Conservation (phyloP, 371 early-diverging fungal species). For the Nematocida sp. region DNA sequence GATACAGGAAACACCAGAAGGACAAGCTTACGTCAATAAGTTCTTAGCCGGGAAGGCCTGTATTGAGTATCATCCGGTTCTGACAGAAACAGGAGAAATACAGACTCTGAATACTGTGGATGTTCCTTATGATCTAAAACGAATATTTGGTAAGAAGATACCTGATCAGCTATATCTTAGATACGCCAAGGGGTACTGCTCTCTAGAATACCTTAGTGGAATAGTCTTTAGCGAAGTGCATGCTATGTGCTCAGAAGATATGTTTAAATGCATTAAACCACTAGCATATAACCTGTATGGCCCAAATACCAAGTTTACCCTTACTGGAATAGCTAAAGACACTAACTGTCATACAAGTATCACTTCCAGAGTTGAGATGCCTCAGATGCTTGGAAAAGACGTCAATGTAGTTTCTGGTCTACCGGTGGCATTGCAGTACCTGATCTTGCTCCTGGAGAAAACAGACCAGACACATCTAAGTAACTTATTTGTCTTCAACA, state of each 20-base stretch:
- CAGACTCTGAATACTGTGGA: slow-evolving; percentile 7
- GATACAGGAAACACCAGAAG: not conserved
- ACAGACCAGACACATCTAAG: not conserved
- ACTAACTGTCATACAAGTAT: not conserved
- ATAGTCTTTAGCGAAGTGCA: slow-evolving; percentile 3
- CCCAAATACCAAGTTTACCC: not conserved
- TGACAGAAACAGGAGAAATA: slow-evolving; percentile 53
- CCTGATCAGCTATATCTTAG: not conserved
- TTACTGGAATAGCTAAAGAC: not conserved
- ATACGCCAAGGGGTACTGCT: not conserved
- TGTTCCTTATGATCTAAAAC: slow-evolving; percentile 45
- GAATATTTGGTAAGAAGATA: slow-evolving; percentile 52
- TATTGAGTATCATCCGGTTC: slow-evolving; percentile 55
- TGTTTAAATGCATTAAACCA: not conserved
- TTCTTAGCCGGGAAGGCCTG: slow-evolving; percentile 28
- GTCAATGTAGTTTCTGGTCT: not conserved
- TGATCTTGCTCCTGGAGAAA: slow-evolving; percentile 7
- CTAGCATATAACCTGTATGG: not conserved
- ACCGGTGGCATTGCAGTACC: slow-evolving; percentile 23
- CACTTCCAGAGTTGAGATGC: not conserved
- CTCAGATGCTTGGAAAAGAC: not conserved
- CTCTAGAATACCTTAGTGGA: slow-evolving; percentile 20
- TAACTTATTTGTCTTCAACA: slow-evolving; percentile 22
- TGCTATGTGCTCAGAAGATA: not conserved
- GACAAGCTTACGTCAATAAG: slow-evolving; percentile 19